A percentile compares a stretch with the other conserved stretches of the same genome.
phyloP scores from a whole-genome alignment of 2,329 filamentous ascomycete species.

The Trichoderma semiorbis region DNA sequence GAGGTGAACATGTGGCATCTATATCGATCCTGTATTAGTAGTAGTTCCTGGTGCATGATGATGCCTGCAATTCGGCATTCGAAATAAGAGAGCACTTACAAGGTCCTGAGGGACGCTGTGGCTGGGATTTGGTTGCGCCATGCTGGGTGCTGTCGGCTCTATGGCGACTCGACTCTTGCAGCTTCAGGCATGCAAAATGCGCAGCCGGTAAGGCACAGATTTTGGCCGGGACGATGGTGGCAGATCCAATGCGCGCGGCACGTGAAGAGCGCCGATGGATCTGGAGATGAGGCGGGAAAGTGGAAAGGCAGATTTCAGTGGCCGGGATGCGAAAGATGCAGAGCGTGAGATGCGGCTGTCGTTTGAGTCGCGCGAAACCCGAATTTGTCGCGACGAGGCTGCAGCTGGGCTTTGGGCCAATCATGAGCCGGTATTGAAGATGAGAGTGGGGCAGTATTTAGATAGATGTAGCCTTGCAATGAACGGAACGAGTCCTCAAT shows the following conservation, averaged over 20 bases:
- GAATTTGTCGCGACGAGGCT: slow-evolving; percentile 40
- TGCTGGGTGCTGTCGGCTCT: slow-evolving; percentile 24
- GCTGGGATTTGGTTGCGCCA: slow-evolving; percentile 43
- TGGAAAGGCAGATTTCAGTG: not conserved
- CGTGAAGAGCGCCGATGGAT: not conserved
- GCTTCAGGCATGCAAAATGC: not conserved
- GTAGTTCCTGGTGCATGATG: not conserved
- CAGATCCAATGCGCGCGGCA: slow-evolving; percentile 3
- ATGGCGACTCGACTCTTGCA: not conserved
- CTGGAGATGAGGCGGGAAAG: slow-evolving; percentile 5
- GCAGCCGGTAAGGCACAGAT: not conserved
- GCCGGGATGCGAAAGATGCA: slow-evolving; percentile 8
- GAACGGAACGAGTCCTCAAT: not conserved
- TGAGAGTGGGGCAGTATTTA: slow-evolving; percentile 23
- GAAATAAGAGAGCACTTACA: slow-evolving; percentile 28
- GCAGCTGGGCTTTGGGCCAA: slow-evolving; percentile 26
- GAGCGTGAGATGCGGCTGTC: slow-evolving; percentile 1
- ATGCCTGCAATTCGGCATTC: not conserved
- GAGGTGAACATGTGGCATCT: slow-evolving; percentile 88
- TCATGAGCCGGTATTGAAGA: slow-evolving; percentile 14
- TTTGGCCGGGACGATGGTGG: not conserved
- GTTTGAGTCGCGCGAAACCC: slow-evolving; percentile 27
- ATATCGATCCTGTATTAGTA: slow-evolving; percentile 24
- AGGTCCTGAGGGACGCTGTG: slow-evolving; percentile 42
- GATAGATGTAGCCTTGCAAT: not conserved